Evolutionary conservation across 768 basidiomycete species (phyloP), one percentile per base, ranked within the genome.

Genomic region (Leccinum sublutescens): DNA sequence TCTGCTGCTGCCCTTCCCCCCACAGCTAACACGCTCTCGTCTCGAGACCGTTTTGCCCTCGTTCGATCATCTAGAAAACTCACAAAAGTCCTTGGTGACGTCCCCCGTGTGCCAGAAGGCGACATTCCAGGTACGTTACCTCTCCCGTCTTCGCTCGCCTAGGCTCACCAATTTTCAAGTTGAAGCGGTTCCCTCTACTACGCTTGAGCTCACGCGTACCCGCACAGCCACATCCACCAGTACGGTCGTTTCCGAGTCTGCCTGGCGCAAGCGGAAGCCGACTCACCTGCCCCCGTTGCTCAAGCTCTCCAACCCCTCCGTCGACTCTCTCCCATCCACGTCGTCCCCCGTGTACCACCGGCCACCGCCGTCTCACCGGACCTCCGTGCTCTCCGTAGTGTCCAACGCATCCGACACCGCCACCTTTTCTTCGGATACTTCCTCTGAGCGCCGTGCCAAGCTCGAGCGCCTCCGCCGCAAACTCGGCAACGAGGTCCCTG

Each of bases 401-500:
- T 67, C 65, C 43, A 49, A 49, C 23, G 15, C n/a, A 10, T 43
- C 40, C 40, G 31, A 33, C 31, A 64, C 58, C 29, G 45, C 52
- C 4, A 60, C 65, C 27, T 65, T 76, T 29, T 69, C 76, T 2
- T 62, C 69, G 4, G 69, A 33, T 7, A 52, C n/a, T 7, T 75
- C 80, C 2, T 78, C 81, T 7, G 64, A 78, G 4, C 74, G 71
- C 19, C 78, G 81, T 50, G 74, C 76, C 63, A 89, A 88, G 71
- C 83, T 90, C 78, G 85, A 86, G 52, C 77, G 82, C 33, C 74
- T 90, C 52, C 77, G 83, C 54, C 82, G 79, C 65, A 85, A 74
- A 63, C 78, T 90, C 3, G 88, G 88, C 0, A 78, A 86, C 19
- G 82, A 80, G 27, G 82, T 89, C 21, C 88, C 88, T 7, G 62